phyloP scores from a whole-genome alignment of 306 rosid species.

The Leucaena leucocephala region DNA sequence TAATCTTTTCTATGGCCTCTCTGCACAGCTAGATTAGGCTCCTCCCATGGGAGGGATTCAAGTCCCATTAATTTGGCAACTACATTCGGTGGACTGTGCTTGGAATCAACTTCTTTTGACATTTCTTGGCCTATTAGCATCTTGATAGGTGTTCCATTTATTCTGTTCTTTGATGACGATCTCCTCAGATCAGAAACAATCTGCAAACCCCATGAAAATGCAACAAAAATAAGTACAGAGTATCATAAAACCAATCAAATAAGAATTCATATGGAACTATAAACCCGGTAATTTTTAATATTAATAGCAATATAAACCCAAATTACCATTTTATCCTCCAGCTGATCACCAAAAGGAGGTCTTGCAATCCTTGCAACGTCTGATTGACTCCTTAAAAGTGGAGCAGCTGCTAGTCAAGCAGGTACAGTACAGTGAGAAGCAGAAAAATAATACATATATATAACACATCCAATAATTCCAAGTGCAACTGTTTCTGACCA shows the following conservation, averaged over 20 bases:
- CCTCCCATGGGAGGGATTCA: slow-evolving; percentile 66
- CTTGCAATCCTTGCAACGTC: slow-evolving; percentile 54
- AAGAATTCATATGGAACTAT: slow-evolving; percentile 13
- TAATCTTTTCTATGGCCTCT: slow-evolving; percentile 57
- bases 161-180: slow-evolving; percentile 58
- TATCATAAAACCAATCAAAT: slow-evolving; percentile 29
- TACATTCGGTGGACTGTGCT: slow-evolving; percentile 65
- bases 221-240: slow-evolving; percentile 30
- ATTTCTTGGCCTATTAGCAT: slow-evolving; percentile 82
- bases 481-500: slow-evolving; percentile 36
- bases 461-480: slow-evolving; percentile 22
- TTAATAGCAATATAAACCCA: slow-evolving; percentile 27
- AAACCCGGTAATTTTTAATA: slow-evolving; percentile 10
- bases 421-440: slow-evolving; percentile 35
- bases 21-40: slow-evolving; percentile 37
- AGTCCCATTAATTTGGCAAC: slow-evolving; percentile 99
- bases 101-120: slow-evolving; percentile 70
- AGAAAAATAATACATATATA: background rate
- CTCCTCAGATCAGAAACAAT: slow-evolving; percentile 56
- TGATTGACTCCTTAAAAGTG: slow-evolving; percentile 64
- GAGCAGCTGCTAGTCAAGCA: slow-evolving; percentile 56
- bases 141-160: slow-evolving; percentile 67
- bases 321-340: slow-evolving; percentile 81
- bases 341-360: slow-evolving; percentile 60
- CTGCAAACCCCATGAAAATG: slow-evolving; percentile 45